Evolutionary conservation across 164 flowering plant genomes (phyloP).

Genomic region (Berberis thunbergii): DNA sequence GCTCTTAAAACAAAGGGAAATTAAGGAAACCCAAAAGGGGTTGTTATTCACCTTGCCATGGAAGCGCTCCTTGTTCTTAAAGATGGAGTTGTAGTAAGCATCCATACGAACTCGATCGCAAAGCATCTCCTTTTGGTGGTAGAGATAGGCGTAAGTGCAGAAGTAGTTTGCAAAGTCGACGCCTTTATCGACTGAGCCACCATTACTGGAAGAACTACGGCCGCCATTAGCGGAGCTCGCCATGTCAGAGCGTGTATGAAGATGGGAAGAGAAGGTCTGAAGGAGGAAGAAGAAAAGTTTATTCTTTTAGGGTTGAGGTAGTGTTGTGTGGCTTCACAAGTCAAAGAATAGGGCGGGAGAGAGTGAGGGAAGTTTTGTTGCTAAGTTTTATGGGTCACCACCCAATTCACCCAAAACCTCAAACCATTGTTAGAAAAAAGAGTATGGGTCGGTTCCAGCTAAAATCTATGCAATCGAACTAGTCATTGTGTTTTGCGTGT

Average conservation of each 20-base stretch:
- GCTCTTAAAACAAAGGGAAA: no score
- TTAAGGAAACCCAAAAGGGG: neutral
- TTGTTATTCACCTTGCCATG: conserved; percentile 47
- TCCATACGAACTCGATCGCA: conserved; percentile 95
- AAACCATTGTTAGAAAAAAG: no score
- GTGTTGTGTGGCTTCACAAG: no score
- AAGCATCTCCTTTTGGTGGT: conserved; percentile 99
- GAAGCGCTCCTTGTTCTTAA: conserved; percentile 74
- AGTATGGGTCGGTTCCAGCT: no score
- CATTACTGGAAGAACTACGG: conserved; percentile 13
- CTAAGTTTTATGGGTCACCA: no score
- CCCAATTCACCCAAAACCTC: no score
- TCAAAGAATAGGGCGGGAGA: no score
- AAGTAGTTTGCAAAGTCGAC: conserved; percentile 93
- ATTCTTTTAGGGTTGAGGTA: no score
- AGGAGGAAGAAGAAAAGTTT: no score
- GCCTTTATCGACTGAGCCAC: conserved; percentile 59
- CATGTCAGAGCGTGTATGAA: conserved; percentile 16
- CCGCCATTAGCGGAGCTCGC: conserved; percentile 35
- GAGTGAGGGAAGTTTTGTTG: no score
- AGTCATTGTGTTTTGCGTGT: no score
- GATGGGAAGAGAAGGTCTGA: neutral
- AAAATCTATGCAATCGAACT: no score
- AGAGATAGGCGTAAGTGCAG: conserved; percentile 90
- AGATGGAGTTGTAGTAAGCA: conserved; percentile 76